Conservation (phyloP, 495 filamentous ascomycete genomes). For the Cairneyella variabilis region DNA sequence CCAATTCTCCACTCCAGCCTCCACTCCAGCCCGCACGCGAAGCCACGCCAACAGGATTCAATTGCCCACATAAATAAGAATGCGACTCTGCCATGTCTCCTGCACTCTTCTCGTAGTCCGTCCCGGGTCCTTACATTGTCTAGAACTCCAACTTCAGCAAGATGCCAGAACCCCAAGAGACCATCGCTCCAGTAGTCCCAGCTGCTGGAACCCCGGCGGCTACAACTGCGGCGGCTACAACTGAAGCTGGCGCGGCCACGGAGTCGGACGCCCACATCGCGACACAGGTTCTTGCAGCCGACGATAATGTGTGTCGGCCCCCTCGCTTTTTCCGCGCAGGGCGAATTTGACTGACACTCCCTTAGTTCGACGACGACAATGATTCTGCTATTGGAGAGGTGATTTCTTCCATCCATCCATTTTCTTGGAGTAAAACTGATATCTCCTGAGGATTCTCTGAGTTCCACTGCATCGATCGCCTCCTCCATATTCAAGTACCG, state of each 20-base stretch:
- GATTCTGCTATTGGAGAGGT: neutral
- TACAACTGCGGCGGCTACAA: neutral
- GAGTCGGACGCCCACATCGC: neutral
- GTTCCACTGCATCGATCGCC: conserved; percentile 21
- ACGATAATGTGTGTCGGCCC: neutral
- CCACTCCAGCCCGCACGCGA: too few relatives aligned
- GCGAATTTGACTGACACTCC: neutral
- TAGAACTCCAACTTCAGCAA: too few relatives aligned
- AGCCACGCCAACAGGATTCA: too few relatives aligned
- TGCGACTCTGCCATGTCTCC: too few relatives aligned
- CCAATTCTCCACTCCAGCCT: too few relatives aligned
- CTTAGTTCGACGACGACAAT: conserved; percentile 1
- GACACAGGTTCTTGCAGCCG: neutral
- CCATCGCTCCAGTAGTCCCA: neutral
- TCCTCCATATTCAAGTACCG: conserved; percentile 27
- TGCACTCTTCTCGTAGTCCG: too few relatives aligned
- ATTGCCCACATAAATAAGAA: too few relatives aligned
- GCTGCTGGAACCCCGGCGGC: too few relatives aligned
- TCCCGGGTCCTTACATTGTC: too few relatives aligned
- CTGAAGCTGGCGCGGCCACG: neutral
- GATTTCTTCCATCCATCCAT: neutral
- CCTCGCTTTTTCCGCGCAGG: neutral
- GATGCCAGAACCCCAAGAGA: neutral
- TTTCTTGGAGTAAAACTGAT: neutral
- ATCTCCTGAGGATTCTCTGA: neutral